These are phyloP conservation scores for Marasmius tenuissimus DNA, from an alignment of 1,284 basidiomycete species.

Conservation along the genomic window DNA sequence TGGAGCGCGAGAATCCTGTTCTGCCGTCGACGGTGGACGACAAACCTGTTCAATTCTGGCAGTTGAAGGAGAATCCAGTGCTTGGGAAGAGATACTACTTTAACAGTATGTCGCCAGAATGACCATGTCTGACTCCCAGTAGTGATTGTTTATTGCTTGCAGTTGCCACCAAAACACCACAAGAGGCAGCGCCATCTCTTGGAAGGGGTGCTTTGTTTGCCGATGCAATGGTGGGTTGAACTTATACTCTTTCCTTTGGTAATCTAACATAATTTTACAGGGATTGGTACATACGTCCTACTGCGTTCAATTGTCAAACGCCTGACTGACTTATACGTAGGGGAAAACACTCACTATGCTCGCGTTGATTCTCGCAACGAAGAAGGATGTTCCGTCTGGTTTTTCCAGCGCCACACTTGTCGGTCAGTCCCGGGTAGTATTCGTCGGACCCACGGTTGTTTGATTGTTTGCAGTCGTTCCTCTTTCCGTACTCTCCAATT, in stretches of 20 bases:
- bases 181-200: constrained; percentile 61
- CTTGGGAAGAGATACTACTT: constrained; percentile 59
- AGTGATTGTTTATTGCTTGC: neutral
- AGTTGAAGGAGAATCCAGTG: constrained; percentile 51
- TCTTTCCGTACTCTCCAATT: constrained; percentile 86
- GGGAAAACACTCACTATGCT: constrained; percentile 88
- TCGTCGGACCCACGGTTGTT: neutral
- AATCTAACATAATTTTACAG: constrained; percentile 20
- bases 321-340: constrained; percentile 31
- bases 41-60: constrained; percentile 87
- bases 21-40: constrained; percentile 68
- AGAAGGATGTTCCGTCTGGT: constrained; percentile 55
- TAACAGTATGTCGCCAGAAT: constrained; percentile 51
- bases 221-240: constrained; percentile 82
- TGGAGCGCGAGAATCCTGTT: constrained; percentile 72
- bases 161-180: constrained; percentile 82
- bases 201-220: constrained; percentile 85
- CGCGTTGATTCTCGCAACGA: constrained; percentile 74
- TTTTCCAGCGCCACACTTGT: constrained; percentile 73
- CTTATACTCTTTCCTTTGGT: constrained; percentile 13
- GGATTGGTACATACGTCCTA: constrained; percentile 32
- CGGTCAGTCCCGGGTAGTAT: constrained; percentile 41
- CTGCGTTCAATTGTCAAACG: neutral
- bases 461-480: constrained; percentile 64
- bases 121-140: neutral